A percentile compares a stretch with the other conserved stretches of the same genome.
Conservation (phyloP, 495 filamentous ascomycete species). For the Margaritispora aquatica region DNA sequence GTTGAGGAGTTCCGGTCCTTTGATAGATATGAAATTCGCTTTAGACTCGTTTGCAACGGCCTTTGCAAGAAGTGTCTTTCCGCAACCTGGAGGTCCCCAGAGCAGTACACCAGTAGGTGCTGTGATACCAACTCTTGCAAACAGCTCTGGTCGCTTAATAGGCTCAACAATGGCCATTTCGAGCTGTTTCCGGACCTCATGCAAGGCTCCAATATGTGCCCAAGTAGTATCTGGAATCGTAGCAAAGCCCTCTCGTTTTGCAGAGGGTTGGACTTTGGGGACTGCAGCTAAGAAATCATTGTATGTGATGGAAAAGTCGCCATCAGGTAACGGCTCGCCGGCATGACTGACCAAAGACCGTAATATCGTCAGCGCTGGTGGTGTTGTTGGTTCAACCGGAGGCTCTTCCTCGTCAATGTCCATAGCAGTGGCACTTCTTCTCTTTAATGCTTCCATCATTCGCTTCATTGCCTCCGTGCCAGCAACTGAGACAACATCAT, state of each 20-base stretch:
- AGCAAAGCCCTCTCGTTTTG: conserved; percentile 93
- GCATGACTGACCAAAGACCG: conserved; percentile 48
- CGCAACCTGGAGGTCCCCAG: conserved; percentile 95
- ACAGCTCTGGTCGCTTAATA: conserved; percentile 78
- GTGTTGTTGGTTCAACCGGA: background rate
- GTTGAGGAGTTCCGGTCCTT: conserved; percentile 89
- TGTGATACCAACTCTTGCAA: conserved; percentile 74
- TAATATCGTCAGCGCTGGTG: conserved; percentile 28
- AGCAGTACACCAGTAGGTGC: conserved; percentile 88
- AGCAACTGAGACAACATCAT: conserved; percentile 71
- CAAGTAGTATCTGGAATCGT: conserved; percentile 97
- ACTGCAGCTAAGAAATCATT: conserved; percentile 72
- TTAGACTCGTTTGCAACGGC: conserved; percentile 92
- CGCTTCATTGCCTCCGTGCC: conserved; percentile 44
- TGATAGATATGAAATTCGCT: conserved; percentile 97
- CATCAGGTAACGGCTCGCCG: conserved; percentile 35
- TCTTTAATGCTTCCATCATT: conserved; percentile 38
- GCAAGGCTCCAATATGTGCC: conserved; percentile 84
- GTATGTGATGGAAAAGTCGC: conserved; percentile 33
- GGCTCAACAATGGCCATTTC: conserved; percentile 87
- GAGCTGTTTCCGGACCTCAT: conserved; percentile 73
- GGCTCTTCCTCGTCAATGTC: conserved; percentile 36
- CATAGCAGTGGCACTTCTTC: conserved; percentile 38
- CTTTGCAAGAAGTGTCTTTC: conserved; percentile 94
- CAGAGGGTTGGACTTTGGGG: conserved; percentile 82